Evolutionary conservation across 225 moss, liverwort and hornwort species (phyloP).

Genomic region (Thuidium tamariscinum): DNA sequence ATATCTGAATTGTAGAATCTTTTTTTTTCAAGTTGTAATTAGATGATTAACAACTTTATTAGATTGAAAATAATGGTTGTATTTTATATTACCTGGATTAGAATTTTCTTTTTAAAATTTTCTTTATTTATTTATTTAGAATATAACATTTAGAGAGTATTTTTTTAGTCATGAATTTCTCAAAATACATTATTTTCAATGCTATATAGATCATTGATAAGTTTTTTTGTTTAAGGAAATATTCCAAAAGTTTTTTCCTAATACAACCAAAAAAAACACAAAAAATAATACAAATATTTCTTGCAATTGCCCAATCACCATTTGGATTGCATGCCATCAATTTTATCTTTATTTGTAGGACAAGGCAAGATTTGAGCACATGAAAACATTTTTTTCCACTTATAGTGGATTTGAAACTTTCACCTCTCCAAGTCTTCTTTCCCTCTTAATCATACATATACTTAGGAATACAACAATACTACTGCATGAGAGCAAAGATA

Average conservation of each 20-base stretch:
- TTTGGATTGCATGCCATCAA: background rate
- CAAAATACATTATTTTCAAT: background rate
- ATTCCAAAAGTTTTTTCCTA: rapidly evolving
- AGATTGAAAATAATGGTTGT: background rate
- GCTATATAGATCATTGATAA: rapidly evolving
- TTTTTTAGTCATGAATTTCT: background rate
- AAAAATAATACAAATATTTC: background rate
- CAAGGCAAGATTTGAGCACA: background rate
- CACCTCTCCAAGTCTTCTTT: too few species aligned
- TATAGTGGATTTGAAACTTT: too few species aligned
- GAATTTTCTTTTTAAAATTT: too few species aligned
- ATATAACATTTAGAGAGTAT: background rate
- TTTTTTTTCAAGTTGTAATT: background rate
- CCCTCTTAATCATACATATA: too few species aligned
- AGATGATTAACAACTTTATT: background rate
- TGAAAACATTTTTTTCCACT: background rate
- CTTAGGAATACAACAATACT: too few species aligned
- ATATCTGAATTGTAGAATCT: background rate
- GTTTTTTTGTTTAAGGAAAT: background rate
- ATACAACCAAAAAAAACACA: background rate
- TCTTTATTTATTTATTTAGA: background rate
- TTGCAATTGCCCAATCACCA: too few species aligned
- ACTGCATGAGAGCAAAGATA: too few species aligned
- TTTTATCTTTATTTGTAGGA: background rate
- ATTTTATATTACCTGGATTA: too few species aligned